Percentiles rank a stretch among this genome's conserved stretches.
phyloP scores from a whole-genome alignment of 23 red algal genomes.

The Agarophyton chilense region DNA sequence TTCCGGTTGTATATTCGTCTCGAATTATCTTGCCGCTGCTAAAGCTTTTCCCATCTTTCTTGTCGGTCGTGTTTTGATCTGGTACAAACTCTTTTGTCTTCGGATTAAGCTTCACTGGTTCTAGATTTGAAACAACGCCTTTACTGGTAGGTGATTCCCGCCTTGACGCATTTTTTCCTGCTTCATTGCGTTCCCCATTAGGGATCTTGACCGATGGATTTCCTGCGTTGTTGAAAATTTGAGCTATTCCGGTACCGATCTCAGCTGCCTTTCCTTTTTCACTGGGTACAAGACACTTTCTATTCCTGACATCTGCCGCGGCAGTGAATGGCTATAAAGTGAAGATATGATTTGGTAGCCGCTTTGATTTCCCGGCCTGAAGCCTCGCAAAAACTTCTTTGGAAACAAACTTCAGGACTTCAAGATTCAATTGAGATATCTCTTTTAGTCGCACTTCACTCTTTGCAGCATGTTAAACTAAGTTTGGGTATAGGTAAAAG shows the following conservation, averaged over 20 bases:
- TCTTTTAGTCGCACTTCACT: constrained; percentile 20
- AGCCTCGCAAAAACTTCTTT: constrained; percentile 43
- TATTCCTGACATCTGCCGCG: neutral
- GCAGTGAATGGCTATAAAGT: neutral
- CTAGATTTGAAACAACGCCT: neutral
- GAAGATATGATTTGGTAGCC: constrained; percentile 46
- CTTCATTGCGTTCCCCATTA: neutral
- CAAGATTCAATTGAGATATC: constrained; percentile 19
- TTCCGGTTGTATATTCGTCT: neutral
- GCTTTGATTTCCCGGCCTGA: constrained; percentile 38
- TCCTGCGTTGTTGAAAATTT: neutral
- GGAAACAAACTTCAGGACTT: constrained; percentile 30
- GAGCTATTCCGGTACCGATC: neutral
- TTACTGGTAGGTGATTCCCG: neutral
- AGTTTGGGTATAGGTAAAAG: constrained; percentile 41
- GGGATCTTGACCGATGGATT: neutral
- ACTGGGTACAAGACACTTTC: neutral
- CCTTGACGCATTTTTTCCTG: neutral
- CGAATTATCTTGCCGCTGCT: neutral
- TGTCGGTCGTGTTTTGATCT: neutral
- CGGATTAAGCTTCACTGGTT: constrained; percentile 7
- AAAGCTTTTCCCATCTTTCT: neutral
- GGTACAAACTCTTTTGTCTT: neutral
- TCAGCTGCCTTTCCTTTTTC: neutral
- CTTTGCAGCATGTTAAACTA: constrained; percentile 45